Conservation (phyloP, 1,284 basidiomycete species). For the Sanguinoderma infundibulare region DNA sequence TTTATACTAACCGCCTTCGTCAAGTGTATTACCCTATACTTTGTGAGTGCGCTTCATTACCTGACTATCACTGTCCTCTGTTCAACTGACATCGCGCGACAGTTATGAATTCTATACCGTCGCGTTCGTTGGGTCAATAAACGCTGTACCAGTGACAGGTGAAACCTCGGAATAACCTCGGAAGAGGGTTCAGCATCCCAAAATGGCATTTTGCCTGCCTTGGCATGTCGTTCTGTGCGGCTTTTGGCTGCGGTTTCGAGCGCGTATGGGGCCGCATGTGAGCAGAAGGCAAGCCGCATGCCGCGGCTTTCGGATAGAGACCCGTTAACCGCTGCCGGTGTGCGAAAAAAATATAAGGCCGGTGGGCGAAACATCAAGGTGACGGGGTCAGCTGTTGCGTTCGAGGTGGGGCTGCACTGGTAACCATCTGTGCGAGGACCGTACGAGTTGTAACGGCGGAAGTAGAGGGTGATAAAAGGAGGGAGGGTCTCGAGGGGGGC, state of each 20-base stretch:
- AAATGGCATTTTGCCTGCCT: not conserved
- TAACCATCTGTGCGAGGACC: not conserved
- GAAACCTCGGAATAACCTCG: not conserved
- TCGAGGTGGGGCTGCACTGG: not conserved
- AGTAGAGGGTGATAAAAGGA: not conserved
- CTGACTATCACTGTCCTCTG: not conserved
- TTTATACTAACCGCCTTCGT: too few species aligned
- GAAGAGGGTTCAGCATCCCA: not conserved
- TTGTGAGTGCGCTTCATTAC: not conserved
- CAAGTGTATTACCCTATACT: too few species aligned
- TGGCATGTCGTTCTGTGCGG: not conserved
- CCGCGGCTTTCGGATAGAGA: not conserved
- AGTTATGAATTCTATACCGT: too few species aligned
- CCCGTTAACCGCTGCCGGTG: not conserved
- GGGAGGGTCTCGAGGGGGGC: too few species aligned
- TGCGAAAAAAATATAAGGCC: not conserved
- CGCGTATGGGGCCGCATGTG: not conserved
- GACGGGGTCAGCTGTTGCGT: not conserved
- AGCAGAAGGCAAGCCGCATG: not conserved
- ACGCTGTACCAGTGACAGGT: not conserved
- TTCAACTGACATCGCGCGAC: not conserved
- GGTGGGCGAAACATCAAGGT: not conserved
- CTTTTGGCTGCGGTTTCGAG: not conserved
- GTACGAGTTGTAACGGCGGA: not conserved
- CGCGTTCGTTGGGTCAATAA: not conserved